Conservation (phyloP, 345 rosid genomes). For the Triadica sebifera region DNA sequence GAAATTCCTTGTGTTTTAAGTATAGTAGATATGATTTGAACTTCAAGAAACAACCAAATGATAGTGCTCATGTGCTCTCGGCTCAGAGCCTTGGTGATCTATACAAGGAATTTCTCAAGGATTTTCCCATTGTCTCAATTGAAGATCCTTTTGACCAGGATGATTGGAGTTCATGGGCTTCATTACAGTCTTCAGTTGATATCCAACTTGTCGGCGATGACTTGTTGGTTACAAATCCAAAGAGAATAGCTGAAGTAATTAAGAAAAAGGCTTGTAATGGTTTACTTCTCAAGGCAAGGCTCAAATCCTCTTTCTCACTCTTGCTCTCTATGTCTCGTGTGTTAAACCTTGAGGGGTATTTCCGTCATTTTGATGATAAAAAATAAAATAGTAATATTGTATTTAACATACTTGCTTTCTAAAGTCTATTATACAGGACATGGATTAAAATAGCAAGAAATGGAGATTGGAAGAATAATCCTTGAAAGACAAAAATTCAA, state of each 20-base stretch:
- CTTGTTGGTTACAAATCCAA: slow-evolving; percentile 94
- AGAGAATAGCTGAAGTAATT: slow-evolving; percentile 90
- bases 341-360: too few relatives aligned
- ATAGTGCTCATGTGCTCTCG: slow-evolving; percentile 77
- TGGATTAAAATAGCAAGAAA: too few relatives aligned
- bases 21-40: slow-evolving; percentile 84
- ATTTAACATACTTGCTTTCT: too few relatives aligned
- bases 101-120: slow-evolving; percentile 76
- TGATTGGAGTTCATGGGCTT: slow-evolving; percentile 95
- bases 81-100: slow-evolving; percentile 78
- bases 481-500: too few relatives aligned
- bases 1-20: too few relatives aligned
- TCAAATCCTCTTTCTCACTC: background rate
- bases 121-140: slow-evolving; percentile 91
- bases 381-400: too few relatives aligned
- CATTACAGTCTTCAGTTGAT: slow-evolving; percentile 78
- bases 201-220: slow-evolving; percentile 96
- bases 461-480: too few relatives aligned
- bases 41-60: slow-evolving; percentile 95
- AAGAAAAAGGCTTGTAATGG: slow-evolving; percentile 88
- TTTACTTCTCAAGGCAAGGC: slow-evolving; percentile 72
- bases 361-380: too few relatives aligned
- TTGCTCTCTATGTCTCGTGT: too few relatives aligned
- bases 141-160: slow-evolving; percentile 99
- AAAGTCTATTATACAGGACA: too few relatives aligned